These are phyloP conservation scores for Sporothrix brasiliensis DNA, from an alignment of 2,329 filamentous ascomycete genomes.

Conservation along the genomic window DNA sequence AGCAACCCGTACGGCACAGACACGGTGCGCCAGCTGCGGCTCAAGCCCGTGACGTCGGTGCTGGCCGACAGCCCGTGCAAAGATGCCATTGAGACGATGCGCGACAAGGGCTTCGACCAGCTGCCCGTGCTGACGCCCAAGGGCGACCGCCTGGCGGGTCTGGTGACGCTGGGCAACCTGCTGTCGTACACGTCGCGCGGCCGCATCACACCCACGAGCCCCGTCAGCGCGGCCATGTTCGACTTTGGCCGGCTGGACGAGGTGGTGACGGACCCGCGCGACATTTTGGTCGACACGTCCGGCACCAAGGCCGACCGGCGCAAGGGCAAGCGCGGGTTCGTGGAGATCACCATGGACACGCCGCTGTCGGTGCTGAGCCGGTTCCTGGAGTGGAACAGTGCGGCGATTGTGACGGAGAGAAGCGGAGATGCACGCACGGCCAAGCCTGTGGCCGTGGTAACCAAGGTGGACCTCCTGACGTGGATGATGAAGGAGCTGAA, in stretches of 20 bases:
- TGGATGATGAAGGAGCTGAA: conserved; percentile 77
- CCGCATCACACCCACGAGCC: conserved; percentile 71
- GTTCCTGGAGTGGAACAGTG: conserved; percentile 98
- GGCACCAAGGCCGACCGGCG: background rate
- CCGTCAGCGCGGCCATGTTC: conserved; percentile 92
- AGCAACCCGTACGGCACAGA: conserved; percentile 74
- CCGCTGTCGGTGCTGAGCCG: conserved; percentile 79
- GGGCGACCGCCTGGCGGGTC: conserved; percentile 75
- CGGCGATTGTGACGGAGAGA: conserved; percentile 87
- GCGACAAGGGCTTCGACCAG: conserved; percentile 97
- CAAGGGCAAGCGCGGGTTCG: conserved; percentile 68
- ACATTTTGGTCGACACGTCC: conserved; percentile 50
- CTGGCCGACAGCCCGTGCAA: conserved; percentile 70
- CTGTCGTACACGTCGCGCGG: conserved; percentile 86
- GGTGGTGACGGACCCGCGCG: conserved; percentile 83
- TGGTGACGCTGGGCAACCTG: conserved; percentile 93
- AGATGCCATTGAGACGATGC: conserved; percentile 95
- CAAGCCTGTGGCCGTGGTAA: conserved; percentile 87
- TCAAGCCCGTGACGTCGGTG: conserved; percentile 93
- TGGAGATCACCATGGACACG: conserved; percentile 92
- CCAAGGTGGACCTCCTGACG: conserved; percentile 91
- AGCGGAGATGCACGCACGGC: conserved; percentile 57
- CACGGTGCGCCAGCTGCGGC: conserved; percentile 77
- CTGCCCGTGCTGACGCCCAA: conserved; percentile 79
- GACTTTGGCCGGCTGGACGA: conserved; percentile 87